Evolutionary conservation across 75 land plant species (phyloP).

Genomic region (Picea sitchensis): DNA sequence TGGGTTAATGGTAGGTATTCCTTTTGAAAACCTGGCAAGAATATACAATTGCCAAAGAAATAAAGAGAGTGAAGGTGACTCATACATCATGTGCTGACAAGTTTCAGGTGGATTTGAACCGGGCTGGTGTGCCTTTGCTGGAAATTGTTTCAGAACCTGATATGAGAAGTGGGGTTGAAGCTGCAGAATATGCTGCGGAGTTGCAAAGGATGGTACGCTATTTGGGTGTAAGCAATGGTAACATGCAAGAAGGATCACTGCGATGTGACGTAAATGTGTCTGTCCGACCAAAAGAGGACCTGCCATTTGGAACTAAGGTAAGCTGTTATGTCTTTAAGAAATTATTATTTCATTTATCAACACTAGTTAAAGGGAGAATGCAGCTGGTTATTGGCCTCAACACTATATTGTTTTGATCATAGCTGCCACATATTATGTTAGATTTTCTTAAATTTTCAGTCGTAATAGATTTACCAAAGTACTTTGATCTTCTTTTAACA

Average conservation of each 20-base stretch:
- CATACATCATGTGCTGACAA: neutral
- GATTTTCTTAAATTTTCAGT: no score
- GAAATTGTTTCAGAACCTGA: slow-evolving; percentile 98
- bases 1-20: neutral
- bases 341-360: slow-evolving; percentile 3
- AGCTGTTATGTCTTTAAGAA: neutral
- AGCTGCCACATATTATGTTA: neutral
- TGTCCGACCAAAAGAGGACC: slow-evolving; percentile 72
- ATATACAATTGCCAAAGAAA: neutral
- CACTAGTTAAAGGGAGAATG: neutral
- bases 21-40: neutral
- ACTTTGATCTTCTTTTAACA: no score
- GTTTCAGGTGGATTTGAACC: slow-evolving; percentile 84
- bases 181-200: slow-evolving; percentile 96
- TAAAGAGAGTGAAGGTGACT: neutral
- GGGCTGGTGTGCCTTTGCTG: slow-evolving; percentile 95
- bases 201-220: slow-evolving; percentile 83
- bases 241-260: slow-evolving; percentile 96
- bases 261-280: slow-evolving; percentile 98
- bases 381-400: neutral
- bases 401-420: neutral
- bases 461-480: no score
- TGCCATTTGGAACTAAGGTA: slow-evolving; percentile 91
- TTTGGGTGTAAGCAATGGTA: slow-evolving; percentile 91
- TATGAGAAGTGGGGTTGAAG: slow-evolving; percentile 90